Evolutionary conservation across 352 stramenopile genomes (phyloP), one percentile per base, ranked within the genome.

Genomic region (Globisporangium cederbergense): DNA sequence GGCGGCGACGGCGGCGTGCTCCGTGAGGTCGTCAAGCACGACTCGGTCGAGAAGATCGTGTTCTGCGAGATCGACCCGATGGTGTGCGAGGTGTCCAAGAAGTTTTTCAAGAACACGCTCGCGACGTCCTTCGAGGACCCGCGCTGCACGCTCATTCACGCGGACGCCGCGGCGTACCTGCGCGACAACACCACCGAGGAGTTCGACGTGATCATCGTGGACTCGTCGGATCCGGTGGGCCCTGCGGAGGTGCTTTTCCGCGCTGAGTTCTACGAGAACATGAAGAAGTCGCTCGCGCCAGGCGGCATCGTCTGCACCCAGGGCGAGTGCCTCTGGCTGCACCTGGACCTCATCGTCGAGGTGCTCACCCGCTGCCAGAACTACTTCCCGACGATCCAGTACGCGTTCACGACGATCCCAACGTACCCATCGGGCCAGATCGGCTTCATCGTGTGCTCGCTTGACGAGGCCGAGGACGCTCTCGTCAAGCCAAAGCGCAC

Each of bases 381-480:
- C 28, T 86, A 97, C 52, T 99, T 98, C 73, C 85, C 86, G 13
- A 96, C 89, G 10, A 96, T 99, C 67, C 95, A 99, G 69, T 99
- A 99, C 83, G 96, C 96, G 18, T 99, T 98, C 83, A 99, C 96
- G 52, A 99, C 93, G 52, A 98, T 99, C 71, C 98, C 98, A 6
- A 99, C 97, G 28, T 99, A 99, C 86, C 97, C 98, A 9, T 98
- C 89, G 47, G 98, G 97, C 50, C 97, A 99, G 77, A 99, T 99
- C 78, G 97, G 97, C 42, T 99, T 99, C 72, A 94, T 98, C 66
- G 78, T 98, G 70, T 95, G 87, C 79, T 89, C 87, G 60, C 73
- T 93, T 13, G 83, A 93, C 67, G 72, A 94, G 36, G 79, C 71
- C 62, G 63, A 73, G 10, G 73, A 78, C 25, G 77, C 75, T 11